Base-by-base conservation (phyloP, 169 alveolate species). In the Eimeria sp. region DNA sequence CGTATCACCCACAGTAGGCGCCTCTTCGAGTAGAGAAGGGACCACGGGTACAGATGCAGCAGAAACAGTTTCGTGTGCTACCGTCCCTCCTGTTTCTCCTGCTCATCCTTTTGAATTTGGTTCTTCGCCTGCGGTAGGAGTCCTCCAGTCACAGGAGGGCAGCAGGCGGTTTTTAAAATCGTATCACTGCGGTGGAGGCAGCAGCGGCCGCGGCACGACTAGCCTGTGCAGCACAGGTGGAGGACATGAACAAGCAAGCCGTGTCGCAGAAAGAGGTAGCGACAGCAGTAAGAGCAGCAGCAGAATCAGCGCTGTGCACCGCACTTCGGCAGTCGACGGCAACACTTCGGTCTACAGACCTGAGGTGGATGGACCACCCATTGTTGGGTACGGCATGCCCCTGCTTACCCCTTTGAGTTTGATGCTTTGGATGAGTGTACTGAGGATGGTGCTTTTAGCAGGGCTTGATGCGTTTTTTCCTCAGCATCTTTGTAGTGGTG, bases 401-500 rank as follows among this genome's bases (percentile, higher is more conserved):
- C 51, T 30, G 27, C 22, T 72, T 34, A 9, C 51, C 27, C 82
- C 51, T 34, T 47, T 43, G 20, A 40, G 88, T 30, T 6, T 18
- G 61, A 16, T 34, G 34, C 61, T 11, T 34, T 14, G 20, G 20
- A 72, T 45, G 30, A 43, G 30, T 78, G 47, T 18, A 16, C 7
- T 65, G n/a, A 43, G 43, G 73, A 9, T 4, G 5, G 2, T 20
- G 16, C 78, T 73, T 14, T 30, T 30, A 34, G 82, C 51, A 34
- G 51, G 88, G 45, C 61, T 40, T 49, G 34, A 18, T 54, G 90
- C 54, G 90, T 47, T 11, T 51, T 82, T n/a, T 40, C n/a, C 73
- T 72, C 90, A 82, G 90, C 43, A 82, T 82, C 57, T 82, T 51
- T 51, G 90, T 82, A 51, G 90, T 82, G 47, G 73, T 49, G 73